Conservation (phyloP, 2,329 filamentous ascomycete species). For the Sporothrix protearum region DNA sequence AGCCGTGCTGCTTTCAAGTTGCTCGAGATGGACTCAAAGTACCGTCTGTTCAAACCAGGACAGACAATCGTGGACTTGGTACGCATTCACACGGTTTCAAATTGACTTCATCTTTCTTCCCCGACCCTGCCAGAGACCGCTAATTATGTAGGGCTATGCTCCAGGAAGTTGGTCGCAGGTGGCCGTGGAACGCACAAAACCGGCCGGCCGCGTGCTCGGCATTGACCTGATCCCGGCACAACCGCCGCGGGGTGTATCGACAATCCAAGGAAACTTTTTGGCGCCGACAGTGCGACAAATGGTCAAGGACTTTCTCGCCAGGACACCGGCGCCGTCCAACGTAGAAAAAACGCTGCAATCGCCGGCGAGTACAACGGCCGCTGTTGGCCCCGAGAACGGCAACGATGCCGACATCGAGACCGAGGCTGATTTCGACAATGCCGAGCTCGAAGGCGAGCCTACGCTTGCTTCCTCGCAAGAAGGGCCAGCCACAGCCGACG, state of each 20-base stretch:
- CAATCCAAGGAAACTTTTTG: conserved; percentile 92
- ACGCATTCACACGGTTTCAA: conserved; percentile 34
- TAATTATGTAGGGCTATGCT: conserved; percentile 62
- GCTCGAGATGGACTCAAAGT: conserved; percentile 81
- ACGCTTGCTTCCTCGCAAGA: conserved; percentile 12
- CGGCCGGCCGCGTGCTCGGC: conserved; percentile 75
- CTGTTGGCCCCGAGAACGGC: not conserved
- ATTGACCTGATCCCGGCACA: conserved; percentile 93
- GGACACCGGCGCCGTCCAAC: conserved; percentile 33
- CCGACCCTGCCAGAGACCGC: not conserved
- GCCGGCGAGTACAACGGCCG: conserved; percentile 19
- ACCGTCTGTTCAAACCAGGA: conserved; percentile 71
- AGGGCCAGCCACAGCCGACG: conserved; percentile 21
- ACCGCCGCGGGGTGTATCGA: conserved; percentile 85
- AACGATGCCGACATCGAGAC: conserved; percentile 25
- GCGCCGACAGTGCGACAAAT: conserved; percentile 68
- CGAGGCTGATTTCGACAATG: not conserved
- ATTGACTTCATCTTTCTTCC: not conserved
- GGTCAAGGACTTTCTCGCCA: conserved; percentile 69
- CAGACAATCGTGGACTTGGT: conserved; percentile 90
- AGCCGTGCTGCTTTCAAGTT: conserved; percentile 93
- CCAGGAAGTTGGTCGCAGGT: conserved; percentile 76
- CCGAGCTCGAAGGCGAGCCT: conserved; percentile 25
- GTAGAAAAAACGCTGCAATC: conserved; percentile 26
- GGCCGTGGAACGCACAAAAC: conserved; percentile 72